Evolutionary conservation across 441 rosid species (phyloP).

Genomic region (Gossypium armourianum): DNA sequence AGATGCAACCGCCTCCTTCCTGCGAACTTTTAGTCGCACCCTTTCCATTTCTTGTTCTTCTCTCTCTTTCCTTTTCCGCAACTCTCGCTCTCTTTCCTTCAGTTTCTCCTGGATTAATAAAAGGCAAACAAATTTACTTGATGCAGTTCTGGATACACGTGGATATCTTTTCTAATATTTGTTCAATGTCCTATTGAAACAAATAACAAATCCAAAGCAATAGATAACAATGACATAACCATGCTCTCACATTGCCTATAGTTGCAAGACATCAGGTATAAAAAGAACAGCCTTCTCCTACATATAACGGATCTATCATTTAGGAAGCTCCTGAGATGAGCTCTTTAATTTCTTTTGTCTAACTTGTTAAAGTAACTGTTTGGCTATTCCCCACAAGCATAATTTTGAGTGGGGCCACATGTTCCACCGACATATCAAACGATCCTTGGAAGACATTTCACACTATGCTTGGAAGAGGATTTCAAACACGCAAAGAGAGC

Average conservation of each 20-base stretch:
- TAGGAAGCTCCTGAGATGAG: background rate
- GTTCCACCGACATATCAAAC: background rate
- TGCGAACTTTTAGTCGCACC: conserved; percentile 69
- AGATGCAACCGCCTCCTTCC: conserved; percentile 77
- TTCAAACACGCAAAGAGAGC: background rate
- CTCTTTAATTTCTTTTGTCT: background rate
- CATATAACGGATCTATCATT: background rate
- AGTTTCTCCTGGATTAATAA: conserved; percentile 52
- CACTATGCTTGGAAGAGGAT: background rate
- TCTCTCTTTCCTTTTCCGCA: conserved; percentile 86
- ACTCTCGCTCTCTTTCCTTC: conserved; percentile 77
- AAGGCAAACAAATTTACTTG: background rate
- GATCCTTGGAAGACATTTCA: conserved; percentile 4
- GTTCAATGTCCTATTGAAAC: background rate
- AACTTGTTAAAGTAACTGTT: background rate
- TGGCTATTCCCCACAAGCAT: background rate
- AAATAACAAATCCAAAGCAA: background rate
- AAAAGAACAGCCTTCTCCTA: background rate
- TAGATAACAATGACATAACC: background rate
- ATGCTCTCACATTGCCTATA: background rate
- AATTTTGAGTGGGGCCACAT: background rate
- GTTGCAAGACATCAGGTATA: background rate
- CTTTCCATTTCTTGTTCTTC: conserved; percentile 95
- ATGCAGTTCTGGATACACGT: background rate
- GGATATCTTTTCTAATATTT: background rate